Base-by-base conservation (phyloP, 345 rosid species). In the Salix brachista region DNA sequence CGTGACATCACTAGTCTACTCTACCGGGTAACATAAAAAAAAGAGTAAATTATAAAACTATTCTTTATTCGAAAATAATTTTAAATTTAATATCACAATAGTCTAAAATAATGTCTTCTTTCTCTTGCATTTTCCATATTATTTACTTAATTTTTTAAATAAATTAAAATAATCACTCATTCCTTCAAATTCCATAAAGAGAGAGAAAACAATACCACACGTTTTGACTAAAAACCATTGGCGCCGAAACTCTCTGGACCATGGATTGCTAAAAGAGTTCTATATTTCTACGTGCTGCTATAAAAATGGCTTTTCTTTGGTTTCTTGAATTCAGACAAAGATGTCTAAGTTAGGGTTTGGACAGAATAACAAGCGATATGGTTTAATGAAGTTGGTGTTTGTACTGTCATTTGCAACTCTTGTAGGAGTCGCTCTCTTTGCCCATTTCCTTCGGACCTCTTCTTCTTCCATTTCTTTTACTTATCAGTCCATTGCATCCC, bases 231-330 rank as follows among this genome's bases (percentile, higher is more conserved):
- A 69, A 87, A 88, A 89, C 91, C 88, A 77, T 75, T 84, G 89
- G 95, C 95, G 93, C 89, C 87, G 88, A 84, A 41, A 71, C 76
- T 72, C 75, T 79, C 83, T 3, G n/a, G n/a, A 36, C 26, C 4
- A 21, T 2, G 10, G 70, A 11, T 10, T 23, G 6, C 71, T 19
- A 21, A 9, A 30, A 1, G 5, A 4, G 21, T 44, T 68, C 56
- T 66, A 67, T 37, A 8, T 34, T 67, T 77, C 44, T 36, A 7
- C 13, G 18, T 39, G 23, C 14, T 14, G 3, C 34, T 67, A 78
- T 69, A 41, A 65, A 52, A 70, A 72, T 58, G 41, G 75, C 30
- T 69, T 75, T 30, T 26, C 71, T 62, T 69, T 10, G 52, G 28
- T 66, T 76, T 73, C 73, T 36, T 58, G 32, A 74, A 17, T 70